These are phyloP conservation scores for Phytophthora fragariaefolia DNA, from an alignment of 352 stramenopile genomes.

Conservation along the genomic window DNA sequence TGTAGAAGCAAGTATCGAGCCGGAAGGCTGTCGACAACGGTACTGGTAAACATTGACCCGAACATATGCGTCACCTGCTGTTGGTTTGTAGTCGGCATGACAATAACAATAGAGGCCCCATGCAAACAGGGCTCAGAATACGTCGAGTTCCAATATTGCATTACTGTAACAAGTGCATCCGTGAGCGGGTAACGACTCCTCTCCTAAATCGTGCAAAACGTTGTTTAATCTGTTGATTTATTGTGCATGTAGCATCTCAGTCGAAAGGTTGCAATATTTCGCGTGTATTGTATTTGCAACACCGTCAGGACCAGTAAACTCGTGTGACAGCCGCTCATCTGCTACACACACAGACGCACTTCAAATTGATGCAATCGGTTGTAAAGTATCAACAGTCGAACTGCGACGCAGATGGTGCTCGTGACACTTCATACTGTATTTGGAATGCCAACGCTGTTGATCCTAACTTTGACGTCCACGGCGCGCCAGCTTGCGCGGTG, in stretches of 20 bases:
- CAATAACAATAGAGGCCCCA: neutral
- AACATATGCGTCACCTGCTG: conserved; percentile 14
- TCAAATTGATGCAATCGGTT: conserved; percentile 20
- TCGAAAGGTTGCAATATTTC: too few species aligned
- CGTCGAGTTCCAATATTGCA: too few species aligned
- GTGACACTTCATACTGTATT: neutral
- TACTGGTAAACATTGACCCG: conserved; percentile 22
- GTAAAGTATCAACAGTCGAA: neutral
- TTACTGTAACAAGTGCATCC: too few species aligned
- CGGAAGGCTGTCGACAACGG: neutral
- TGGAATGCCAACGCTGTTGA: neutral
- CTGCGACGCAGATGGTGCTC: conserved; percentile 8
- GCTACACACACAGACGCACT: conserved; percentile 17
- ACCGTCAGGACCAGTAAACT: neutral
- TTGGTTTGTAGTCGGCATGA: neutral
- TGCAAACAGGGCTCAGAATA: too few species aligned
- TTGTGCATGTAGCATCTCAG: too few species aligned
- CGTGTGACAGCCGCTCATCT: conserved; percentile 15
- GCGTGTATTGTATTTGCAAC: conserved; percentile 1
- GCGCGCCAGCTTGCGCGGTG: too few species aligned
- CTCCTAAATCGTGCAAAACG: too few species aligned
- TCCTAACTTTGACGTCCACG: neutral
- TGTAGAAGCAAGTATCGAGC: neutral
- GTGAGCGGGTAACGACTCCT: too few species aligned
- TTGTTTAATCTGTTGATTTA: too few species aligned